Evolutionary conservation across 2,329 filamentous ascomycete species (phyloP).

Genomic region (Delphinella strobiligena): DNA sequence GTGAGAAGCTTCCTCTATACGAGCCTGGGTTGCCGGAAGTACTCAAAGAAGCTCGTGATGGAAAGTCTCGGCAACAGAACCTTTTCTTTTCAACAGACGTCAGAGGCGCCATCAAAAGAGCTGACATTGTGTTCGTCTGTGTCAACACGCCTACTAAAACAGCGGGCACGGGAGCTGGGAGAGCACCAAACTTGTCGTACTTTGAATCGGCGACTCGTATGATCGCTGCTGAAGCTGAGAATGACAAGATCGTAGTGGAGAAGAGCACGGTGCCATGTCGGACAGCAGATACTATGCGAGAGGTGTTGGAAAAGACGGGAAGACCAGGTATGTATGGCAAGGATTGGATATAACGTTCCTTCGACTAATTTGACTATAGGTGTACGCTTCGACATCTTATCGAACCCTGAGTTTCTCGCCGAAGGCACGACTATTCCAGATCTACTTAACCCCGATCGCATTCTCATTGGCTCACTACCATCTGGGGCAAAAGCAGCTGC

Average conservation of each 20-base stretch:
- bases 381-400: constrained; percentile 61
- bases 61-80: constrained; percentile 43
- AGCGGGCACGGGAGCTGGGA: constrained; percentile 55
- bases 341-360: no score
- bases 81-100: constrained; percentile 63
- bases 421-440: constrained; percentile 65
- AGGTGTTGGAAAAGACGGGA: constrained; percentile 41
- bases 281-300: constrained; percentile 57
- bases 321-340: constrained; percentile 1
- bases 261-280: constrained; percentile 71
- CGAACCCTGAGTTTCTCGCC: constrained; percentile 71
- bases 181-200: constrained; percentile 59
- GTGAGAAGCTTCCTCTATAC: constrained; percentile 60
- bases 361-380: constrained; percentile 24
- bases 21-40: constrained; percentile 61
- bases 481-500: constrained; percentile 51
- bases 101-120: constrained; percentile 47
- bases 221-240: constrained; percentile 54
- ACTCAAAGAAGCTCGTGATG: constrained; percentile 48
- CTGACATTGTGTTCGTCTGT: constrained; percentile 62
- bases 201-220: constrained; percentile 58
- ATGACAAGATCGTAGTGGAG: constrained; percentile 64
- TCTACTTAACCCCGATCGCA: constrained; percentile 57
- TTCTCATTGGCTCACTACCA: constrained; percentile 58
- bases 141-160: constrained; percentile 73